These are phyloP conservation scores for Cystobasidium onofrii DNA, from an alignment of 768 basidiomycete species.

Conservation along the genomic window DNA sequence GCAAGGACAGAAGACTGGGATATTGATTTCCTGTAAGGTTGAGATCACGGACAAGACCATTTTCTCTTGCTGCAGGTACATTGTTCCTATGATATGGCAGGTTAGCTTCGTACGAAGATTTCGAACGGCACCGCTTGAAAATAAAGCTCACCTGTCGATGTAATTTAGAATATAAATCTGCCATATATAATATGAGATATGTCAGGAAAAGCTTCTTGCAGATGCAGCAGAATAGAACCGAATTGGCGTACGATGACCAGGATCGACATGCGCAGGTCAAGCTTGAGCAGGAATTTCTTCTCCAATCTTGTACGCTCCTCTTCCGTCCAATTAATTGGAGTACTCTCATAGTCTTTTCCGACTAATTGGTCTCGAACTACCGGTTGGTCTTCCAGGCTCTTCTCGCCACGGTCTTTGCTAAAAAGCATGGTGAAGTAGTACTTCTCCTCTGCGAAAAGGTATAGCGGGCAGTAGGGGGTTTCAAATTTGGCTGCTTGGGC, in stretches of 20 bases:
- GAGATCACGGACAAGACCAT: conserved; percentile 43
- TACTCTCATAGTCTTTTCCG: conserved; percentile 8
- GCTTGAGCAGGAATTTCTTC: conserved; percentile 44
- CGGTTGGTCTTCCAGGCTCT: not conserved
- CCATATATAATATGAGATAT: too few species aligned
- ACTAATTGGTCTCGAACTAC: not conserved
- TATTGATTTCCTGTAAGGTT: conserved; percentile 41
- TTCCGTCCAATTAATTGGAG: conserved; percentile 3
- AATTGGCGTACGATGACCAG: conserved; percentile 33
- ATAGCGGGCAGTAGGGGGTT: not conserved
- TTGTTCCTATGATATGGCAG: conserved; percentile 34
- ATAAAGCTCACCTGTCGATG: conserved; percentile 32
- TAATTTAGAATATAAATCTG: conserved; percentile 11
- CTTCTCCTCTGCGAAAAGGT: not conserved
- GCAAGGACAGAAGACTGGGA: conserved; percentile 30
- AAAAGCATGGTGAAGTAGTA: not conserved
- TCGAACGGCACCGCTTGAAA: not conserved
- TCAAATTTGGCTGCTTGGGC: not conserved
- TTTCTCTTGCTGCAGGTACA: conserved; percentile 38
- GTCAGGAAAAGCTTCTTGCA: too few species aligned
- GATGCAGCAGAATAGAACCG: too few species aligned
- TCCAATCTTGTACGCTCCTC: conserved; percentile 40
- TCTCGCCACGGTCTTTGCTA: not conserved
- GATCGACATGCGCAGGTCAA: conserved; percentile 45
- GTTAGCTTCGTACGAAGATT: not conserved